These are phyloP conservation scores for Tephrocybe rancida DNA, from an alignment of 768 basidiomycete genomes.

Conservation along the genomic window DNA sequence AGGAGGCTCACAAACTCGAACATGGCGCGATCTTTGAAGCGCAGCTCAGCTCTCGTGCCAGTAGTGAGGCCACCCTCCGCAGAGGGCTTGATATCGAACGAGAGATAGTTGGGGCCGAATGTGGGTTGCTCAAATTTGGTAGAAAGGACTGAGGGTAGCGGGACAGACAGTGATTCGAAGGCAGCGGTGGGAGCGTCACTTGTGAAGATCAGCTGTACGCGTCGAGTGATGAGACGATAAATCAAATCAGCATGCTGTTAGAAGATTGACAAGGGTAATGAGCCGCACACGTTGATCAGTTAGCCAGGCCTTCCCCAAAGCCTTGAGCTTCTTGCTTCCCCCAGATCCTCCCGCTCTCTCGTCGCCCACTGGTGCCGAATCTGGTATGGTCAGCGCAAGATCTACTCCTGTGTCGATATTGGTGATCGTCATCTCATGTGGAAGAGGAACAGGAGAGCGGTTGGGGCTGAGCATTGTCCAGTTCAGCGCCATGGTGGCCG, in stretches of 20 bases:
- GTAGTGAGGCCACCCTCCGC: constrained; percentile 65
- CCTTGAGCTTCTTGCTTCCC: constrained; percentile 59
- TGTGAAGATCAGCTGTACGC: constrained; percentile 63
- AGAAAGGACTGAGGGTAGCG: constrained; percentile 63
- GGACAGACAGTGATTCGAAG: constrained; percentile 57
- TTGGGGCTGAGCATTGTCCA: constrained; percentile 69
- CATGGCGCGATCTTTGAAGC: constrained; percentile 68
- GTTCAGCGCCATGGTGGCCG: constrained; percentile 70
- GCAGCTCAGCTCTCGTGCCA: constrained; percentile 67
- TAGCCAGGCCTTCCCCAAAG: constrained; percentile 58
- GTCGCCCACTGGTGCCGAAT: constrained; percentile 42
- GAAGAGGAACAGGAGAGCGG: constrained; percentile 63
- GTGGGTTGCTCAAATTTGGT: constrained; percentile 79
- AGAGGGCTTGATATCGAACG: constrained; percentile 68
- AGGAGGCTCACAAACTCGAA: constrained; percentile 73
- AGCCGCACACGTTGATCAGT: constrained; percentile 73
- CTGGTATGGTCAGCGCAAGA: constrained; percentile 58
- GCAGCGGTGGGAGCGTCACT: constrained; percentile 31
- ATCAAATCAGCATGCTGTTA: constrained; percentile 3
- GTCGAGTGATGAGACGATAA: neutral
- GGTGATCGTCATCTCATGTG: constrained; percentile 60
- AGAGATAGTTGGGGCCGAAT: constrained; percentile 68
- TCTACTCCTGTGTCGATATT: constrained; percentile 61
- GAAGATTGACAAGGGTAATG: neutral
- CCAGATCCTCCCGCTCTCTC: constrained; percentile 53